Percentiles rank a stretch among this genome's conserved stretches.
Evolutionary conservation across 2,329 filamentous ascomycete genomes (phyloP).

Genomic region (Amesomyces nigricolor): DNA sequence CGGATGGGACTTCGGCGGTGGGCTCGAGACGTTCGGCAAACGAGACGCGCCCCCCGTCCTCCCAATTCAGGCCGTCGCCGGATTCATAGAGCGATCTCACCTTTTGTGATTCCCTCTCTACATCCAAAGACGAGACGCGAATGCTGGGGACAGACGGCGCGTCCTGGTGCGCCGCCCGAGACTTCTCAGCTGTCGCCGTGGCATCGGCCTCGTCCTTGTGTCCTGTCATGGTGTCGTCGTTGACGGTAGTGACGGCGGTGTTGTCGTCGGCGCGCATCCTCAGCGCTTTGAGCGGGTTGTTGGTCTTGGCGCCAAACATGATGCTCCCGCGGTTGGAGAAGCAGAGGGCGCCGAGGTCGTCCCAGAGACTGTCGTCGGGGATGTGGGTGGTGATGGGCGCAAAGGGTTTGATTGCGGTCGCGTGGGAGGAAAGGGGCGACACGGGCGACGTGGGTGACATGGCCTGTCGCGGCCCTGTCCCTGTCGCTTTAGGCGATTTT

Average conservation of each 20-base stretch:
- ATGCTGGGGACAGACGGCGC: constrained; percentile 40
- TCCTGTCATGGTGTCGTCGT: neutral
- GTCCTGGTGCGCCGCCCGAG: constrained; percentile 12
- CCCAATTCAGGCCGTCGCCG: constrained; percentile 48
- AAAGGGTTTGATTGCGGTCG: constrained; percentile 33
- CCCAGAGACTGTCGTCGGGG: constrained; percentile 51
- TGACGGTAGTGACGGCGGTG: neutral
- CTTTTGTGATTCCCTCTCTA: constrained; percentile 60
- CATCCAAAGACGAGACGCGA: constrained; percentile 48
- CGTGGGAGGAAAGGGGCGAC: constrained; percentile 21
- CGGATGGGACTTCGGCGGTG: constrained; percentile 46
- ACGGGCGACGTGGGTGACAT: constrained; percentile 6
- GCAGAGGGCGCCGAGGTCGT: constrained; percentile 53
- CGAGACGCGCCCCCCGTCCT: constrained; percentile 46
- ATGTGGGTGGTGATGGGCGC: constrained; percentile 52
- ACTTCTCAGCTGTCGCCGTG: constrained; percentile 18
- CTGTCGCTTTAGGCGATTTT: constrained; percentile 26
- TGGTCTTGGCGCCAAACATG: constrained; percentile 49
- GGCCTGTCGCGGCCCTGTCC: constrained; percentile 13
- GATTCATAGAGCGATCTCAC: constrained; percentile 61
- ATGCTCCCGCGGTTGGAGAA: constrained; percentile 61
- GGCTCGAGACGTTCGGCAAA: constrained; percentile 44
- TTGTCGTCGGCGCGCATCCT: constrained; percentile 7
- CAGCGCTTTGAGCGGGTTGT: constrained; percentile 18
- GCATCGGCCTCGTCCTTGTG: constrained; percentile 14